These are phyloP conservation scores for Starmerella khaoyaiensis DNA, from an alignment of 805 yeast species.

Conservation along the genomic window DNA sequence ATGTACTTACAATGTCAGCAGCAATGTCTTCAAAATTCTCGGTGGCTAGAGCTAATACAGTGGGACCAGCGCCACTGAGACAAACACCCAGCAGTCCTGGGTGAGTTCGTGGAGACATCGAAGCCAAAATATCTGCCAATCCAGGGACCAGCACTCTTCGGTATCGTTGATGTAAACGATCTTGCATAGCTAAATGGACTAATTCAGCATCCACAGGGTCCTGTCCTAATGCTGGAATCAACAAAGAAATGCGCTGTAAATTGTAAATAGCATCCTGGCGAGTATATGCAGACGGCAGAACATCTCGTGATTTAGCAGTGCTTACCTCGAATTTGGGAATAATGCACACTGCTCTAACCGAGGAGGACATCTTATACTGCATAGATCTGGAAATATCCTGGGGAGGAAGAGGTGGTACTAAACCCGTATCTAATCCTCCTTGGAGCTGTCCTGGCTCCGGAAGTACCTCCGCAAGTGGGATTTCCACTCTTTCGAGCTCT, in stretches of 20 bases:
- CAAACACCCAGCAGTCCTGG: constrained; percentile 88
- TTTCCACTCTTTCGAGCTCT: constrained; percentile 63
- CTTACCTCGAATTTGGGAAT: constrained; percentile 92
- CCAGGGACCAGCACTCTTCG: constrained; percentile 88
- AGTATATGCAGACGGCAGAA: constrained; percentile 67
- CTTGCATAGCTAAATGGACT: constrained; percentile 93
- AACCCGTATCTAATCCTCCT: constrained; percentile 55
- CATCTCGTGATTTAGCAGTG: constrained; percentile 83
- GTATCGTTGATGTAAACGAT: constrained; percentile 94
- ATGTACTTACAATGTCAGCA: constrained; percentile 52
- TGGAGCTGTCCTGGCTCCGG: constrained; percentile 46
- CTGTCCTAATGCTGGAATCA: constrained; percentile 83
- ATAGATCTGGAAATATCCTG: constrained; percentile 75
- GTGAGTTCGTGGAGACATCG: constrained; percentile 69
- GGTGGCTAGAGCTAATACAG: constrained; percentile 86
- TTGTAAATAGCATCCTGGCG: constrained; percentile 80
- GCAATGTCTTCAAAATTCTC: constrained; percentile 78
- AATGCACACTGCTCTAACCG: constrained; percentile 76
- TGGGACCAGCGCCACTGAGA: constrained; percentile 96
- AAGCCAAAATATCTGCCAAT: constrained; percentile 59
- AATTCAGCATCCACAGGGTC: constrained; percentile 69
- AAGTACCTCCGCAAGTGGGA: constrained; percentile 73
- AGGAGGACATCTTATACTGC: constrained; percentile 67
- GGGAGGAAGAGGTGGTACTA: constrained; percentile 74
- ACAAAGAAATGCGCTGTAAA: constrained; percentile 80